Evolutionary conservation across 768 basidiomycete species (phyloP).

Genomic region (Sutorius australiensis): DNA sequence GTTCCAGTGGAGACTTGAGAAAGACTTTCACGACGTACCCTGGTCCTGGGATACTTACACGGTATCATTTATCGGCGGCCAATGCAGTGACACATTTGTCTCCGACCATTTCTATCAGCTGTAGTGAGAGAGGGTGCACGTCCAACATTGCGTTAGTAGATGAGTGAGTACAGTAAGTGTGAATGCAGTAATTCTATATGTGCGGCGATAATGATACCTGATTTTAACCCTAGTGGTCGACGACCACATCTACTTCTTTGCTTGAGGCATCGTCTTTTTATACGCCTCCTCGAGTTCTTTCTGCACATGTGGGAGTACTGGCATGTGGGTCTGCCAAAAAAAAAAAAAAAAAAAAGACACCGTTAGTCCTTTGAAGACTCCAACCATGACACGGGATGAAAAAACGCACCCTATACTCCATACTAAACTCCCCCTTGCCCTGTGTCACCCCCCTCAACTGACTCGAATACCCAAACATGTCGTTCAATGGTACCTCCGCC

Average conservation of each 20-base stretch:
- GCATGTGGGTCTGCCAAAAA: constrained; percentile 60
- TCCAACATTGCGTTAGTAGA: constrained; percentile 8
- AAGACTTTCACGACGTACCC: too few species aligned
- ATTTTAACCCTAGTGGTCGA: not conserved
- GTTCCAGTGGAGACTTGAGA: too few species aligned
- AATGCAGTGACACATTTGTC: not conserved
- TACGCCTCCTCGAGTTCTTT: constrained; percentile 86
- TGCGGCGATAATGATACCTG: constrained; percentile 6
- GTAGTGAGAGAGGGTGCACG: constrained; percentile 1
- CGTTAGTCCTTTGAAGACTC: not conserved
- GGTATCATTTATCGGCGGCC: too few species aligned
- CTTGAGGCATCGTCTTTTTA: constrained; percentile 66
- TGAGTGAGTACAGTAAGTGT: constrained; percentile 10
- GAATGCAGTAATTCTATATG: constrained; percentile 20
- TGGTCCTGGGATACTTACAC: too few species aligned
- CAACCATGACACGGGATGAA: not conserved
- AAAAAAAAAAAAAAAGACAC: not conserved
- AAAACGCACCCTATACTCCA: constrained; percentile 67
- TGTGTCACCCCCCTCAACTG: constrained; percentile 92
- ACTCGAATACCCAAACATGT: constrained; percentile 98
- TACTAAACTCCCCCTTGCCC: constrained; percentile 89
- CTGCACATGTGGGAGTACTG: constrained; percentile 84
- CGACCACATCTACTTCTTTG: constrained; percentile 60
- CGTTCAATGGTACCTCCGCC: constrained; percentile 92
- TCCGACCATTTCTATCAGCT: not conserved